A percentile compares a stretch with the other conserved stretches of the same genome.
phyloP scores from a whole-genome alignment of 208 protist species.

The Crithidia mellificae region DNA sequence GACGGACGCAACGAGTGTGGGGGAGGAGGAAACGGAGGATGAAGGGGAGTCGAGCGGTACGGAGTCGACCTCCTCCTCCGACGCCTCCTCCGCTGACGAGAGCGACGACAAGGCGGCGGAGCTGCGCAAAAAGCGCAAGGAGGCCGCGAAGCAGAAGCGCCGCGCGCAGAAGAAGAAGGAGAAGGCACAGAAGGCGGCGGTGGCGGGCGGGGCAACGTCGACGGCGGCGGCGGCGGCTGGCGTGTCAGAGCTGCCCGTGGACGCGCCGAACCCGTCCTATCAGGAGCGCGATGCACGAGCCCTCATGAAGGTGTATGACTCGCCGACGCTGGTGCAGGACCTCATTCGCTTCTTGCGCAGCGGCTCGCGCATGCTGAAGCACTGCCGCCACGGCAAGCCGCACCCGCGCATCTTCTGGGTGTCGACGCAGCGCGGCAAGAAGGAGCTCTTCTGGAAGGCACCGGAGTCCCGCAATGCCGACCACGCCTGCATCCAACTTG shows the following conservation, averaged over 20 bases:
- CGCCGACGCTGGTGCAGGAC: constrained; percentile 78
- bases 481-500: constrained; percentile 67
- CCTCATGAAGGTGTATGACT: constrained; percentile 90
- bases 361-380: constrained; percentile 90
- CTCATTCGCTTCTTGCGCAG: constrained; percentile 80
- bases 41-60: constrained; percentile 32
- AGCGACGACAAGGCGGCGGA: neutral
- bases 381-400: constrained; percentile 89
- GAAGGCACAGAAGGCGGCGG: neutral
- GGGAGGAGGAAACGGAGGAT: constrained; percentile 6
- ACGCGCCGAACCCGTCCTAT: constrained; percentile 24
- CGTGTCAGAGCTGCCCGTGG: constrained; percentile 14
- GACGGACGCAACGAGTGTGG: constrained; percentile 8
- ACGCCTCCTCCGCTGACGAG: neutral
- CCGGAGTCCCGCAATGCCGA: constrained; percentile 47
- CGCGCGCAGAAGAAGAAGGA: constrained; percentile 5
- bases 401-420: constrained; percentile 91
- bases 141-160: constrained; percentile 7
- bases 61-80: constrained; percentile 10
- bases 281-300: constrained; percentile 57
- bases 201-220: neutral
- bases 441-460: constrained; percentile 81
- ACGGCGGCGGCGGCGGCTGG: neutral
- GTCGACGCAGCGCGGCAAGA: constrained; percentile 39
- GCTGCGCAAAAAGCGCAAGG: constrained; percentile 3